Evolutionary conservation across 2,329 filamentous ascomycete genomes (phyloP).

Genomic region (Hypomyces perniciosus): DNA sequence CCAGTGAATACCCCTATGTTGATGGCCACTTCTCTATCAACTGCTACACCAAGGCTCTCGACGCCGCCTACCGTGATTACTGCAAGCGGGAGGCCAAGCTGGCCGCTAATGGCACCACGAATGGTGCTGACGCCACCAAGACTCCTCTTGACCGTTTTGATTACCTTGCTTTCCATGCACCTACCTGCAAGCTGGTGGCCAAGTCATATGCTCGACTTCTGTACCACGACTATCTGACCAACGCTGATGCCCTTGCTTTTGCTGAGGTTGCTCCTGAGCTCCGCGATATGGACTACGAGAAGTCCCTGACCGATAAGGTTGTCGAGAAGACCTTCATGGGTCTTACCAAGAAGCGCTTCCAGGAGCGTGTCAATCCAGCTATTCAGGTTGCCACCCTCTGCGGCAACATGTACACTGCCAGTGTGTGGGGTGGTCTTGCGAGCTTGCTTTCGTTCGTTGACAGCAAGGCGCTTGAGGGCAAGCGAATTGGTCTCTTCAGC

Average conservation of each 20-base stretch:
- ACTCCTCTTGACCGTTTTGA: constrained; percentile 73
- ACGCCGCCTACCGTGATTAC: constrained; percentile 77
- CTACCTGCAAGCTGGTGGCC: constrained; percentile 80
- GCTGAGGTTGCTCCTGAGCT: constrained; percentile 70
- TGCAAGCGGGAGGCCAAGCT: constrained; percentile 62
- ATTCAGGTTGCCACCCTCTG: constrained; percentile 74
- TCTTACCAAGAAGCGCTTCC: constrained; percentile 77
- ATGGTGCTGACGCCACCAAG: constrained; percentile 43
- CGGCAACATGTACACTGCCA: constrained; percentile 63
- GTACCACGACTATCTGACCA: constrained; percentile 77
- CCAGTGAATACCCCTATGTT: constrained; percentile 80
- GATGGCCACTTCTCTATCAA: constrained; percentile 77
- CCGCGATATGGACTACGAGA: constrained; percentile 70
- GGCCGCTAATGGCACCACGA: constrained; percentile 49
- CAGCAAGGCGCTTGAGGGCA: constrained; percentile 59
- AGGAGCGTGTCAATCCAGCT: constrained; percentile 66
- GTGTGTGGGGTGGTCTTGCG: constrained; percentile 71
- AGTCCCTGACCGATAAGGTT: constrained; percentile 73
- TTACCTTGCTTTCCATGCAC: constrained; percentile 76
- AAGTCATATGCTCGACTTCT: constrained; percentile 80
- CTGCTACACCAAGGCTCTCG: constrained; percentile 77
- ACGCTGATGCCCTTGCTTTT: constrained; percentile 62
- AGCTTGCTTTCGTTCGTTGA: constrained; percentile 61
- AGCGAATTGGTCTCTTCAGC: constrained; percentile 71
- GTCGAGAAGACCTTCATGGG: constrained; percentile 84